phyloP scores from a whole-genome alignment of 257 asterid genomes.

The Anisodus tanguticus region DNA sequence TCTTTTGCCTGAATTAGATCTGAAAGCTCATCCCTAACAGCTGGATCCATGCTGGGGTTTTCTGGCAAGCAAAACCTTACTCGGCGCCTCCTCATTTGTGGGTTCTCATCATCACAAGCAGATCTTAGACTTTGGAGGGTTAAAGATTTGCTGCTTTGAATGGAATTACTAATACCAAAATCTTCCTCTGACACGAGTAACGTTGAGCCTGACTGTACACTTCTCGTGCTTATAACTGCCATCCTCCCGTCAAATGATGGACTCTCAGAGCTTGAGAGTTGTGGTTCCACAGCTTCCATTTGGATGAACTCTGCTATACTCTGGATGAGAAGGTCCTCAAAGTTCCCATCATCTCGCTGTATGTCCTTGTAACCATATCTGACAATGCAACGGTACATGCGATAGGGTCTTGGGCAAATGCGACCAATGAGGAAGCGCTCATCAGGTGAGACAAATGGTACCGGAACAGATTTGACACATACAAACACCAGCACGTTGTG shows the following conservation, averaged over 20 bases:
- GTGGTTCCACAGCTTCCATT: constrained; percentile 92
- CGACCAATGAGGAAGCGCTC: constrained; percentile 96
- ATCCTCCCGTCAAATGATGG: constrained; percentile 83
- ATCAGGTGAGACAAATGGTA: constrained; percentile 80
- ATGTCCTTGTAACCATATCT: constrained; percentile 94
- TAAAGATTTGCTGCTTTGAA: constrained; percentile 74
- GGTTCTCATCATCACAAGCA: constrained; percentile 77
- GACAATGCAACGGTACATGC: constrained; percentile 93
- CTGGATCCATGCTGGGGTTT: constrained; percentile 62
- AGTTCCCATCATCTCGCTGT: constrained; percentile 78
- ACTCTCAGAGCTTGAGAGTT: constrained; percentile 62
- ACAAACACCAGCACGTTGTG: constrained; percentile 87
- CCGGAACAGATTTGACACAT: constrained; percentile 86
- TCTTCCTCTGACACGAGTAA: constrained; percentile 58
- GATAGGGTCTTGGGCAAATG: constrained; percentile 86
- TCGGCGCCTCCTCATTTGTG: constrained; percentile 66
- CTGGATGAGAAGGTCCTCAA: constrained; percentile 77
- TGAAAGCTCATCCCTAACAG: constrained; percentile 74
- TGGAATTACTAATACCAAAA: constrained; percentile 39
- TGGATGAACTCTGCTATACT: constrained; percentile 94
- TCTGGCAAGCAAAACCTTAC: constrained; percentile 69
- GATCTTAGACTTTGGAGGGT: constrained; percentile 77
- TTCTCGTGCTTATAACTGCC: constrained; percentile 85
- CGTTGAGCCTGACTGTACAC: constrained; percentile 49
- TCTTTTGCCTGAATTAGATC: constrained; percentile 89